Evolutionary conservation across 2,329 filamentous ascomycete species (phyloP).

Genomic region (Bipolaris oryzae): DNA sequence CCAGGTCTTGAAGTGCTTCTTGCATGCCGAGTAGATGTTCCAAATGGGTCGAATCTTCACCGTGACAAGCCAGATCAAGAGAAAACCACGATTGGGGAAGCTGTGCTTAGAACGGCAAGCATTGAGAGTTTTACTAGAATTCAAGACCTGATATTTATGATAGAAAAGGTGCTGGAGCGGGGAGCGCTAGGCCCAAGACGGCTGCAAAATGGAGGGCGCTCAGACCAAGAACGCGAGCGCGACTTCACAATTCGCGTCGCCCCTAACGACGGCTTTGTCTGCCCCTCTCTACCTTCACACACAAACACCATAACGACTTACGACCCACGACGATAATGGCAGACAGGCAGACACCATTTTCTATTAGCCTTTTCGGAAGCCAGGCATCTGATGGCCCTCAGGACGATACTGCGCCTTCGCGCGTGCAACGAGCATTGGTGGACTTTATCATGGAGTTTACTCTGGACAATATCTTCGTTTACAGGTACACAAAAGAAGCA

Average conservation of each 20-base stretch:
- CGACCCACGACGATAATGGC: slow-evolving; percentile 32
- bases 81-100: no score
- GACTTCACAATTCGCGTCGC: slow-evolving; percentile 23
- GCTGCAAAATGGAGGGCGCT: slow-evolving; percentile 19
- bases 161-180: neutral
- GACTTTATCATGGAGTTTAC: slow-evolving; percentile 94
- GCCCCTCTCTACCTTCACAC: slow-evolving; percentile 22
- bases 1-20: no score
- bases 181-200: slow-evolving; percentile 10
- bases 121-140: no score
- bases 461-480: slow-evolving; percentile 92
- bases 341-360: slow-evolving; percentile 86
- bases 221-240: slow-evolving; percentile 25
- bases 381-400: slow-evolving; percentile 43
- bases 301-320: slow-evolving; percentile 21
- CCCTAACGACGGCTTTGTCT: slow-evolving; percentile 23
- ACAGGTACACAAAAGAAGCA: slow-evolving; percentile 62
- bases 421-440: slow-evolving; percentile 77
- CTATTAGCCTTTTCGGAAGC: slow-evolving; percentile 75
- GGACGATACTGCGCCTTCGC: slow-evolving; percentile 42
- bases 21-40: no score
- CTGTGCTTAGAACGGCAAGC: no score
- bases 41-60: no score
- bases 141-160: no score
- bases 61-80: no score